Evolutionary conservation across 1,284 basidiomycete genomes (phyloP), one percentile per base, ranked within the genome.

Genomic region (Trichosporon ovoides): DNA sequence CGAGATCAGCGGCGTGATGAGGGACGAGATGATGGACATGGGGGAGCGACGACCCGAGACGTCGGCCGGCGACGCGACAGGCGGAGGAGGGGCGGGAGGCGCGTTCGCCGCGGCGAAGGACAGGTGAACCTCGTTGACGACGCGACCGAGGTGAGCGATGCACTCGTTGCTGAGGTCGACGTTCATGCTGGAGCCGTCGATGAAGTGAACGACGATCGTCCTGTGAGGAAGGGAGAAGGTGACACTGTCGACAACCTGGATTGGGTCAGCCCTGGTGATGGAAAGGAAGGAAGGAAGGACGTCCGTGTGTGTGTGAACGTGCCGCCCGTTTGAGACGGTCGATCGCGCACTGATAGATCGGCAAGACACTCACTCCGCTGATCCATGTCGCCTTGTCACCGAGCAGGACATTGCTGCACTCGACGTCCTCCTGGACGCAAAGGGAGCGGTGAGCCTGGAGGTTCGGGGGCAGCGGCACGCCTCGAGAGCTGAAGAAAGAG

Each of bases 301-400:
- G n/a, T n/a, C n/a, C n/a, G n/a, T n/a, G n/a, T n/a, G n/a, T n/a
- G n/a, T n/a, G n/a, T n/a, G n/a, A n/a, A n/a, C n/a, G n/a, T n/a
- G n/a, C n/a, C n/a, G n/a, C n/a, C n/a, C n/a, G n/a, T n/a, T n/a
- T n/a, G n/a, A n/a, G n/a, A n/a, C n/a, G n/a, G n/a, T n/a, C n/a
- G n/a, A n/a, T n/a, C 2, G 28, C 28, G 18, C 28, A 24, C 5
- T 31, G 28, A 9, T 9, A 4, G 28, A 31, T 31, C 28, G 28
- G 5, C 5, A 5, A 9, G 28, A 31, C 9, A 70, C 71, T 62
- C 58, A 71, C 71, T 1, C 73, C 76, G 19, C 63, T 58, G 56
- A 79, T 70, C 78, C 78, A 79, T 38, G 66, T 72, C 5, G 77
- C 73, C 59, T 75, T 74, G 61, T 79, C 78, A 18, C 76, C 77